Evolutionary conservation across 2,329 filamentous ascomycete genomes (phyloP).

Genomic region (Aspergillus nomiae): DNA sequence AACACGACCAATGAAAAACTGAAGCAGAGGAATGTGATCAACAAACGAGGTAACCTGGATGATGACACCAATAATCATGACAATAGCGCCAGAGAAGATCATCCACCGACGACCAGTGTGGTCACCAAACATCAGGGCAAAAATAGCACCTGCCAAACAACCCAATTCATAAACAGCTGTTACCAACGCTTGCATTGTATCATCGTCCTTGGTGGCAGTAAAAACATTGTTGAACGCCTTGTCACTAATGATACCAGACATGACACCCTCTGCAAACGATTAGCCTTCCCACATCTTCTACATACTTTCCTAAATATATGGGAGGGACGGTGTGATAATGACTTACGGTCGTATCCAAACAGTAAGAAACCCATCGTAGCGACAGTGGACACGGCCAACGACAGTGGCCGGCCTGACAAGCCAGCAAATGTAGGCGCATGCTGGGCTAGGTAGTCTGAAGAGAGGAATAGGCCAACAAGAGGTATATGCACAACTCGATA

Average conservation of each 20-base stretch:
- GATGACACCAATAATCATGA: constrained; percentile 48
- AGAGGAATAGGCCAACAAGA: constrained; percentile 1
- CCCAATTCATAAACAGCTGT: constrained; percentile 37
- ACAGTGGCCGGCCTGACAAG: constrained; percentile 60
- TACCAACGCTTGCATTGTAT: constrained; percentile 40
- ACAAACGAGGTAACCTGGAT: constrained; percentile 39
- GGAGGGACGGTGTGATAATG: background rate
- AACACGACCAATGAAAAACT: constrained; percentile 56
- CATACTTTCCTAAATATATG: background rate
- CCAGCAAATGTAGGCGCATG: constrained; percentile 61
- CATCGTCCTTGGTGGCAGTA: constrained; percentile 37
- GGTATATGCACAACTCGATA: background rate
- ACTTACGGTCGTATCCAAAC: constrained; percentile 60
- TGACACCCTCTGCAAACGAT: constrained; percentile 35
- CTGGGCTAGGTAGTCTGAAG: constrained; percentile 7
- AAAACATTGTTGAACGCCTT: constrained; percentile 36
- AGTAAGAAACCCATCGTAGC: constrained; percentile 65
- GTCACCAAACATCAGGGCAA: constrained; percentile 39
- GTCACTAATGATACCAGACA: constrained; percentile 43
- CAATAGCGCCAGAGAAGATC: constrained; percentile 59
- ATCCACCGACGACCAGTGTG: constrained; percentile 45
- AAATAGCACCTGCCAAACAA: constrained; percentile 42
- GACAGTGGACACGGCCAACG: constrained; percentile 61
- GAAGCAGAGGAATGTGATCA: constrained; percentile 43
- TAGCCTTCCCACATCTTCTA: background rate